Percentiles rank a stretch among this genome's conserved stretches.
These are phyloP conservation scores for Sugiyamaella boreocaroliniensis DNA, from an alignment of 805 yeast genomes.

Conservation along the genomic window DNA sequence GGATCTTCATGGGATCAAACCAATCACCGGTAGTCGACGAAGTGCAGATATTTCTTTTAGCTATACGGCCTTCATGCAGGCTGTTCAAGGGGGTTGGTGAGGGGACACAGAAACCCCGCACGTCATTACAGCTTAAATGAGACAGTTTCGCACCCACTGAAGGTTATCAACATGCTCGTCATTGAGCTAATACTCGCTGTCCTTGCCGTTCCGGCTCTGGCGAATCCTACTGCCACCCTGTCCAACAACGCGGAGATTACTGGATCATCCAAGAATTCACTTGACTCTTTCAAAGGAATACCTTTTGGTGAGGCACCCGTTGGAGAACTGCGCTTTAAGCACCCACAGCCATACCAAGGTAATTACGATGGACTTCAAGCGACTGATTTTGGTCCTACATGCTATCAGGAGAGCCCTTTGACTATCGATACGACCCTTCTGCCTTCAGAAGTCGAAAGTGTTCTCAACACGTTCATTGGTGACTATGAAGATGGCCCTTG, in stretches of 20 bases:
- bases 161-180: no score
- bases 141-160: no score
- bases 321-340: slow-evolving; percentile 23
- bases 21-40: no score
- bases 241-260: background rate
- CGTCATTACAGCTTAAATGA: no score
- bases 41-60: no score
- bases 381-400: slow-evolving; percentile 11
- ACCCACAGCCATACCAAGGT: slow-evolving; percentile 13
- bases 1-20: no score
- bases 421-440: background rate
- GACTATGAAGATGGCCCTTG: background rate
- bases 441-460: background rate
- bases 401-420: background rate
- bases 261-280: background rate
- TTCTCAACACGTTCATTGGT: background rate
- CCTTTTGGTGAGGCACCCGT: slow-evolving; percentile 29
- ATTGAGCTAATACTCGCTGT: no score
- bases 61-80: no score
- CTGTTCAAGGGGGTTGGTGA: no score
- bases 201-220: background rate
- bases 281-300: slow-evolving; percentile 18
- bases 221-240: background rate
- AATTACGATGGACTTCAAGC: slow-evolving; percentile 14
- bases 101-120: no score